Conservation (phyloP, 495 filamentous ascomycete genomes). For the Hypoxylon perforatum region DNA sequence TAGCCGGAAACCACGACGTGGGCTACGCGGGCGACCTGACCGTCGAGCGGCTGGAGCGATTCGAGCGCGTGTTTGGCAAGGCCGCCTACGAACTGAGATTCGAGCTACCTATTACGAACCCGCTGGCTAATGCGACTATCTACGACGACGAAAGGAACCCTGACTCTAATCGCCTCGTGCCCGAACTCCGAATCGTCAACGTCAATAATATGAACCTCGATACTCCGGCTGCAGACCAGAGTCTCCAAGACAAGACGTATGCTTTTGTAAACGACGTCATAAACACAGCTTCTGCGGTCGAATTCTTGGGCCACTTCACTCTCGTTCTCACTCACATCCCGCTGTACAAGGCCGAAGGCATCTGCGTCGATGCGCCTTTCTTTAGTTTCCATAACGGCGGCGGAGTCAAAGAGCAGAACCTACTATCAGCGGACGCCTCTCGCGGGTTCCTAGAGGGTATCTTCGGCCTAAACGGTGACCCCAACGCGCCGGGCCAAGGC, state of each 20-base stretch:
- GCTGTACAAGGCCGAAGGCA: constrained; percentile 80
- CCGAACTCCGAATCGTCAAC: constrained; percentile 81
- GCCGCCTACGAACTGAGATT: constrained; percentile 89
- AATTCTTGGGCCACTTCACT: constrained; percentile 74
- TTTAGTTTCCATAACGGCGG: constrained; percentile 79
- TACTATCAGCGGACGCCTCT: constrained; percentile 75
- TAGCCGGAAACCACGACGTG: constrained; percentile 95
- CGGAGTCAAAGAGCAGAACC: constrained; percentile 91
- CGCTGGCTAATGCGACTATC: constrained; percentile 46
- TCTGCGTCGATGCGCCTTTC: constrained; percentile 85
- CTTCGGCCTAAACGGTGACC: constrained; percentile 76
- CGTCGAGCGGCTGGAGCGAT: constrained; percentile 74
- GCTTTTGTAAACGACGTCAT: constrained; percentile 79
- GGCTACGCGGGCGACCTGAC: constrained; percentile 94
- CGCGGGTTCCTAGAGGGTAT: constrained; percentile 79
- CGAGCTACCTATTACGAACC: constrained; percentile 60
- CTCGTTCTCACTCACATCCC: constrained; percentile 93
- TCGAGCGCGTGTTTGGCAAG: constrained; percentile 83
- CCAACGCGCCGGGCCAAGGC: constrained; percentile 63
- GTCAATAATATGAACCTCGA: constrained; percentile 95
- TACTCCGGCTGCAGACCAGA: constrained; percentile 72
- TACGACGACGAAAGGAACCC: constrained; percentile 48
- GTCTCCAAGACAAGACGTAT: constrained; percentile 78
- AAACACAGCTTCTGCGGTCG: constrained; percentile 71
- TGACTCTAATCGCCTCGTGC: constrained; percentile 55